phyloP scores from a whole-genome alignment of 352 stramenopile species.

The Thraustochytrium aureum region DNA sequence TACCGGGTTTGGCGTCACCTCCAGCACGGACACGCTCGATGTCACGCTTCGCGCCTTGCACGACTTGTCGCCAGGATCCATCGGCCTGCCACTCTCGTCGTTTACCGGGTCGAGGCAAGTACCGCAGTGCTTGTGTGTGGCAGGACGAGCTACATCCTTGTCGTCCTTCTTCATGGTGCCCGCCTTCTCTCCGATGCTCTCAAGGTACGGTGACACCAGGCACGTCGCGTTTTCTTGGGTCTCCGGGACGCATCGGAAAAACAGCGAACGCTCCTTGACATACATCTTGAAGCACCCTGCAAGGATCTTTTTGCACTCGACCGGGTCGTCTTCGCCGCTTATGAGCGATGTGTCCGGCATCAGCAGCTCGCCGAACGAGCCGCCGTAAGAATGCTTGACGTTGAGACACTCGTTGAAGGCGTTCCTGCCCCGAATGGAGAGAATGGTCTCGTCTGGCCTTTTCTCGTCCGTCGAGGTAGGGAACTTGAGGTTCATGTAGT shows the following conservation, averaged over 20 bases:
- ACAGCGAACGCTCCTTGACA: constrained; percentile 6
- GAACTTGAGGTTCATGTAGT: constrained; percentile 58
- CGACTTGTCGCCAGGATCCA: constrained; percentile 65
- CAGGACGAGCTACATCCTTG: not conserved
- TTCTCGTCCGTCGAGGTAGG: not conserved
- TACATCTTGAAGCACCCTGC: constrained; percentile 42
- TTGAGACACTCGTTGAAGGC: constrained; percentile 24
- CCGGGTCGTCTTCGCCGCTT: not conserved
- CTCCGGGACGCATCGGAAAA: constrained; percentile 73
- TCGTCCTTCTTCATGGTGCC: not conserved
- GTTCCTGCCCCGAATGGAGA: not conserved
- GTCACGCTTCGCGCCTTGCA: constrained; percentile 72
- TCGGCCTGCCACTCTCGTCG: constrained; percentile 65
- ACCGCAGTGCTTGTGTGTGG: constrained; percentile 61
- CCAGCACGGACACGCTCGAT: constrained; percentile 64
- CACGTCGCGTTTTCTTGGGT: constrained; percentile 65
- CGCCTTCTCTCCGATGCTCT: not conserved
- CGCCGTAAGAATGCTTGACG: not conserved
- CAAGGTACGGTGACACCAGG: constrained; percentile 36
- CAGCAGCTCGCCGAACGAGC: not conserved
- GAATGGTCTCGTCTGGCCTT: not conserved
- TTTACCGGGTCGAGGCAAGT: constrained; percentile 71
- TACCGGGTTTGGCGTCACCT: constrained; percentile 70
- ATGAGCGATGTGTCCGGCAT: constrained; percentile 6
- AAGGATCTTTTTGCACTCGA: constrained; percentile 9